Percentiles rank a stretch among this genome's conserved stretches.
These are phyloP conservation scores for Cercospora sesami DNA, from an alignment of 2,329 filamentous ascomycete species.

Conservation along the genomic window DNA sequence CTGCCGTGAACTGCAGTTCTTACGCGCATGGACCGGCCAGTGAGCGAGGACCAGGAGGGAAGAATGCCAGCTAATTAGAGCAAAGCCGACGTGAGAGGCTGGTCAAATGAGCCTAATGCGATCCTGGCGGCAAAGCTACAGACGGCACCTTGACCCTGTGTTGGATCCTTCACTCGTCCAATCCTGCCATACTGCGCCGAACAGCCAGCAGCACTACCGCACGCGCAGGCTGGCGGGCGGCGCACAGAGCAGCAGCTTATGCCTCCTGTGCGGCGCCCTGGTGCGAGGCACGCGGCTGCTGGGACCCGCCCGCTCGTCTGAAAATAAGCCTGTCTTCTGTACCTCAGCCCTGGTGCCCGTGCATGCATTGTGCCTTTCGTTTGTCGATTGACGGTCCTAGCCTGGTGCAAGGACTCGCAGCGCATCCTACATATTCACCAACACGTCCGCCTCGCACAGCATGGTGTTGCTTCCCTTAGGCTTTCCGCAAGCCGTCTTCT, in stretches of 20 bases:
- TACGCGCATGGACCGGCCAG: conserved; percentile 1
- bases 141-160: conserved; percentile 13
- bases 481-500: conserved; percentile 28
- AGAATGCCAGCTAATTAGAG: conserved; percentile 18
- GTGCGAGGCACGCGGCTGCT: conserved; percentile 21
- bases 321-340: conserved; percentile 33
- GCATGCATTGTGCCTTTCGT: conserved; percentile 28
- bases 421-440: conserved; percentile 37
- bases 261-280: conserved; percentile 23
- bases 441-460: conserved; percentile 33
- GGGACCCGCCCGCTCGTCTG: conserved; percentile 25
- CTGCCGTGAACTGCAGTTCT: conserved; percentile 14
- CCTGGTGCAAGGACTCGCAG: conserved; percentile 23
- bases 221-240: conserved; percentile 1
- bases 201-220: conserved; percentile 4
- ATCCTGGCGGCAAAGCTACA: conserved; percentile 14
- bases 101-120: conserved; percentile 15
- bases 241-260: conserved; percentile 24
- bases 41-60: conserved; percentile 3
- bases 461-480: conserved; percentile 26
- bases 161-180: conserved; percentile 8
- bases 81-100: background rate
- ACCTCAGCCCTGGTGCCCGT: conserved; percentile 29
- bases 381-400: conserved; percentile 21
- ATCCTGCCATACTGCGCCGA: conserved; percentile 8